These are phyloP conservation scores for Fusarium subglutinans DNA, from an alignment of 2,329 filamentous ascomycete genomes.

Conservation along the genomic window DNA sequence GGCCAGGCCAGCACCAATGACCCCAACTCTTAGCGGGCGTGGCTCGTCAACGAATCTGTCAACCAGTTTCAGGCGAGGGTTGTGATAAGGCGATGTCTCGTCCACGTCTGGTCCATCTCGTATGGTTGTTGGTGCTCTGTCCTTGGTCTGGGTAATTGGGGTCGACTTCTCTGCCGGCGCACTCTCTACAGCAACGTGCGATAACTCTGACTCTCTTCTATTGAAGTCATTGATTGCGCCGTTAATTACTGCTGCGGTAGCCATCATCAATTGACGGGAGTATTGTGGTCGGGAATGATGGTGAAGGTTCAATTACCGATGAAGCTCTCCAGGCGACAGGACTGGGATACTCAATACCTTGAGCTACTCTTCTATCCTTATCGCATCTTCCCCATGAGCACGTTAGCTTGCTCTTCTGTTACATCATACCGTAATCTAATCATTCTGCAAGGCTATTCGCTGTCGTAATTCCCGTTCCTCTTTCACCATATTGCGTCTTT, in stretches of 20 bases:
- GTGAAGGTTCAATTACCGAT: not conserved
- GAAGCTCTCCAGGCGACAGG: not conserved
- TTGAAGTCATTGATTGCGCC: not conserved
- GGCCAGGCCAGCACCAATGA: slow-evolving; percentile 50
- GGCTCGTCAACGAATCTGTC: slow-evolving; percentile 50
- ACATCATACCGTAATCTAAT: slow-evolving; percentile 23
- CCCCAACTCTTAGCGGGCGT: slow-evolving; percentile 46
- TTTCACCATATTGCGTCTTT: slow-evolving; percentile 19
- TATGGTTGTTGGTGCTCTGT: not conserved
- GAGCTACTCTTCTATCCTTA: slow-evolving; percentile 11
- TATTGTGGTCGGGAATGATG: not conserved
- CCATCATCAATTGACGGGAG: slow-evolving; percentile 6
- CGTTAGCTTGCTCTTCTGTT: slow-evolving; percentile 27
- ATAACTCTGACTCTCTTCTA: slow-evolving; percentile 2
- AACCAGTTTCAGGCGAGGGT: slow-evolving; percentile 37
- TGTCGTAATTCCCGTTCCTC: slow-evolving; percentile 10
- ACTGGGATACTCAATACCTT: not conserved
- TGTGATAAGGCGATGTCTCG: slow-evolving; percentile 32
- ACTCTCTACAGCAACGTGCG: slow-evolving; percentile 1
- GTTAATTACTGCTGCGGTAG: slow-evolving; percentile 12
- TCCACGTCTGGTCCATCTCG: slow-evolving; percentile 27
- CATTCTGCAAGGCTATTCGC: not conserved
- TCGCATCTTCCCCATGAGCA: slow-evolving; percentile 10
- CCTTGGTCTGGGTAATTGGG: slow-evolving; percentile 6
- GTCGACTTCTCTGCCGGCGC: not conserved